Evolutionary conservation across 2,329 filamentous ascomycete genomes (phyloP).

Genomic region (Boeremia exigua): DNA sequence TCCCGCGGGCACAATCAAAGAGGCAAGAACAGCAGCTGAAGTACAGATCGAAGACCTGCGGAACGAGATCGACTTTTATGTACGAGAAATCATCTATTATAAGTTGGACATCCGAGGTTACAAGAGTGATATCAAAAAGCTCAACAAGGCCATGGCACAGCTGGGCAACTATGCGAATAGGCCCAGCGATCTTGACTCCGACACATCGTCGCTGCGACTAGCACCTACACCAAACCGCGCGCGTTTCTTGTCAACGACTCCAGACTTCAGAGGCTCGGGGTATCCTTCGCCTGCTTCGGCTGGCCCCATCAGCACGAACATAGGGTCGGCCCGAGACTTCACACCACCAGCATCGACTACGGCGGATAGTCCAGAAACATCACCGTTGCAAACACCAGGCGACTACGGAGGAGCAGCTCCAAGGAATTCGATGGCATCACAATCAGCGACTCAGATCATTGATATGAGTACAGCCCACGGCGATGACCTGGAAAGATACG

Average conservation of each 20-base stretch:
- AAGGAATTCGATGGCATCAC: not conserved
- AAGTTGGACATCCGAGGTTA: slow-evolving; percentile 57
- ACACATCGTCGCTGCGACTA: slow-evolving; percentile 33
- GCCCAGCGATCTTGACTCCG: slow-evolving; percentile 35
- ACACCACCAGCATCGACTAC: slow-evolving; percentile 6
- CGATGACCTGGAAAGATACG: not conserved
- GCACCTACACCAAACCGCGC: slow-evolving; percentile 33
- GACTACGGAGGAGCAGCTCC: not conserved
- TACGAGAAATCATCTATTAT: slow-evolving; percentile 57
- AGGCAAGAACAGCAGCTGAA: slow-evolving; percentile 17
- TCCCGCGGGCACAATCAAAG: slow-evolving; percentile 4
- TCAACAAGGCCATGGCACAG: slow-evolving; percentile 37
- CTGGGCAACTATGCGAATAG: slow-evolving; percentile 31
- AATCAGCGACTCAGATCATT: not conserved
- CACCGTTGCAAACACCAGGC: not conserved
- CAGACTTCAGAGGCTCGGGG: slow-evolving; percentile 24
- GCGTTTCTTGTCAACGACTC: slow-evolving; percentile 23
- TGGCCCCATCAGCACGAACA: slow-evolving; percentile 6
- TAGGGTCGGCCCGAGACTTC: not conserved
- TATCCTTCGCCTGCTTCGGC: slow-evolving; percentile 10
- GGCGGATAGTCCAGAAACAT: slow-evolving; percentile 1
- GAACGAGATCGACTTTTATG: slow-evolving; percentile 51
- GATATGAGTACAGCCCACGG: not conserved
- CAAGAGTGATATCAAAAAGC: slow-evolving; percentile 48
- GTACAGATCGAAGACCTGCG: slow-evolving; percentile 40